These are phyloP conservation scores for Diaporthe caulivora DNA, from an alignment of 2,329 filamentous ascomycete species.

Conservation along the genomic window DNA sequence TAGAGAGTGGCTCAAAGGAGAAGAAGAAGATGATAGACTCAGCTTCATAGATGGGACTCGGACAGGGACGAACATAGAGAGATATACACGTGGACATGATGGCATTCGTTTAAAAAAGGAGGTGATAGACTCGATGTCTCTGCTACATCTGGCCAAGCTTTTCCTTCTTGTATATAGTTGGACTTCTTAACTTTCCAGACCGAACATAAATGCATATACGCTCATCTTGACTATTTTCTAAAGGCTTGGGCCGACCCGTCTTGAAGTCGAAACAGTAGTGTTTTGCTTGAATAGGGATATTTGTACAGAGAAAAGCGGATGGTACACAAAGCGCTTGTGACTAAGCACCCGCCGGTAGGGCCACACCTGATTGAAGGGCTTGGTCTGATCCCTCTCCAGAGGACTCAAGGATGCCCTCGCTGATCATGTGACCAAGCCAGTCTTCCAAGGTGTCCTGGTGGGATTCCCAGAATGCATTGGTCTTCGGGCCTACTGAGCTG, in stretches of 20 bases:
- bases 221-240: neutral
- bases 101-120: neutral
- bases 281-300: neutral
- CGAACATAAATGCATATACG: constrained; percentile 18
- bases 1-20: constrained; percentile 1
- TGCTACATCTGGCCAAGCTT: constrained; percentile 22
- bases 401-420: no score
- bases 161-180: constrained; percentile 31
- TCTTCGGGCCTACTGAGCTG: no score
- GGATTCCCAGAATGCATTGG: no score
- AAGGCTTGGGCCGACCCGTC: neutral
- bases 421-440: no score
- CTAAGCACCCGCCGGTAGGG: no score
- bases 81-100: neutral
- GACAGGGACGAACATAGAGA: neutral
- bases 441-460: no score
- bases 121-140: constrained; percentile 27
- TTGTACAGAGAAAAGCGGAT: no score
- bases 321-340: no score
- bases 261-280: neutral
- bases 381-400: no score
- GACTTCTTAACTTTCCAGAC: neutral
- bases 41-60: constrained; percentile 12
- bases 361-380: no score
- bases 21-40: constrained; percentile 11